Evolutionary conservation across 1,284 basidiomycete species (phyloP).

Genomic region (Papiliotrema flavescens): DNA sequence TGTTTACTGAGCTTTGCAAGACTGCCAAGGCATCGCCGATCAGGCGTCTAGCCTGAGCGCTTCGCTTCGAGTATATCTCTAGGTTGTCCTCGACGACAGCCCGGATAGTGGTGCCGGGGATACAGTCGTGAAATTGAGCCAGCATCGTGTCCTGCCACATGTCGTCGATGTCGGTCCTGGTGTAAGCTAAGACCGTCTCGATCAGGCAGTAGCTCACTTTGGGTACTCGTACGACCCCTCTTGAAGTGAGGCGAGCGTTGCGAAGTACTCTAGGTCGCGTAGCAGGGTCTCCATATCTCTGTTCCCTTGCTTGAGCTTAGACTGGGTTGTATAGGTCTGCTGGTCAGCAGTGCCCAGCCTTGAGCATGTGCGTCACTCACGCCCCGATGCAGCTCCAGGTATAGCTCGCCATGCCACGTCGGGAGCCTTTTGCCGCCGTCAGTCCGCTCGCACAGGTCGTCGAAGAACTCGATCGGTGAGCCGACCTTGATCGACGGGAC

Average conservation of each 20-base stretch:
- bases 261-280: slow-evolving; percentile 72
- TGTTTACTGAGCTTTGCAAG: not conserved
- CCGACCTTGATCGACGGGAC: slow-evolving; percentile 78
- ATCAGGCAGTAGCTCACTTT: slow-evolving; percentile 8
- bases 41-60: not conserved
- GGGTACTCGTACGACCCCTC: slow-evolving; percentile 57
- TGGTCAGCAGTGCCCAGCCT: slow-evolving; percentile 1
- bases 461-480: slow-evolving; percentile 69
- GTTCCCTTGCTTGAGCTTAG: slow-evolving; percentile 91
- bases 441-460: slow-evolving; percentile 62
- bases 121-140: slow-evolving; percentile 85
- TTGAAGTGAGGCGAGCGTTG: slow-evolving; percentile 74
- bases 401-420: slow-evolving; percentile 84
- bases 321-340: slow-evolving; percentile 73
- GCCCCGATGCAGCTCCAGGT: slow-evolving; percentile 71
- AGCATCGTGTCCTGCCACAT: slow-evolving; percentile 84
- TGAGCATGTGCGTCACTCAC: slow-evolving; percentile 3
- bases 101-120: slow-evolving; percentile 77
- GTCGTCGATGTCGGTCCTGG: slow-evolving; percentile 60
- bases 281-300: slow-evolving; percentile 83
- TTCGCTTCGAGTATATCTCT: slow-evolving; percentile 39
- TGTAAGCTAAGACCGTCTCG: not conserved
- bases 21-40: slow-evolving; percentile 6
- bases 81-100: slow-evolving; percentile 37
- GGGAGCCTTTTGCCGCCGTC: slow-evolving; percentile 69